Base-by-base conservation (phyloP, 805 yeast species). In the Vanderwaltozyma verrucispora region DNA sequence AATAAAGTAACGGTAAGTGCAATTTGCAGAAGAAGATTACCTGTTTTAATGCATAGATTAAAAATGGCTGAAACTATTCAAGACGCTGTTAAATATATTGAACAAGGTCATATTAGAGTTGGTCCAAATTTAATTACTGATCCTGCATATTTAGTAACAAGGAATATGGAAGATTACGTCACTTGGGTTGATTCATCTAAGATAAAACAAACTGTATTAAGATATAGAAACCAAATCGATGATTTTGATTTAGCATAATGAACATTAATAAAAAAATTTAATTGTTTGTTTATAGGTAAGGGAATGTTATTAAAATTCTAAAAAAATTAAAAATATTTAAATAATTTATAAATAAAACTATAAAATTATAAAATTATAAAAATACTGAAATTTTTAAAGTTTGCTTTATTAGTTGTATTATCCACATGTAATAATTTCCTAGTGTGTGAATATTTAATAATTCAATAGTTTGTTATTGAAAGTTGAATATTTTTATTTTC, bases 141-240 rank as follows among this genome's bases (percentile, higher is more conserved):
- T 59, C 94, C 97, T 3, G 96, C 97, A 0, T 89, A 80, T 57
- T 67, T 94, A 50, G 92, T 92, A 5, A 89, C 96, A 2, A 73
- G 96, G 56, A 85, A 77, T 50, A 71, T 92, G 82, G 99, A 92
- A 58, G 99, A 92, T 60, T 92, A 86, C 60, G 70, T 92, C 49
- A 92, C 98, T 3, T 92, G 99, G 99, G 92, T 84, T n/a, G 96
- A 92, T 53, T 73, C 79, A 30, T 80, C 94, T 48, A 94, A 92
- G 79, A 88, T 94, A 62, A 88, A 83, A 69, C 73, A 81, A 53
- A 86, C 85, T 48, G 75, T 89, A 41, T 76, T 88, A 63, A 82
- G 82, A 64, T 92, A 82, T 68, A 81, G 84, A 63, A 88, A 89
- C 59, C 67, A 69, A 53, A 66, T 74, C 43, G 81, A 75, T 55